phyloP scores from a whole-genome alignment of 2,329 filamentous ascomycete species.

The Pyrenochaeta sp. region DNA sequence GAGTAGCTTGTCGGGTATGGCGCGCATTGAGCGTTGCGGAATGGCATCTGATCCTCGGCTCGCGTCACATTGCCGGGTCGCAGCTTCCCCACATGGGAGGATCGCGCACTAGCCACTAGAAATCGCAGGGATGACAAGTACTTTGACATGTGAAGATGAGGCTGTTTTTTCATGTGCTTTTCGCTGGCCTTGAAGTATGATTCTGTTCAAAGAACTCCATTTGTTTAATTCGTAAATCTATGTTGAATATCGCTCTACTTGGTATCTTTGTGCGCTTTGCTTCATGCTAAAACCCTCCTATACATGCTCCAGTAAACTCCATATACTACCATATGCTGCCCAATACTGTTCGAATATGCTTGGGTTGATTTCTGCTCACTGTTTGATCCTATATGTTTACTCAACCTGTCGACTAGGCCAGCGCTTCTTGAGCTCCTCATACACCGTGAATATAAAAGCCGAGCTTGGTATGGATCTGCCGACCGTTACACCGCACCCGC shows the following conservation, averaged over 20 bases:
- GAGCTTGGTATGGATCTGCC: constrained; percentile 88
- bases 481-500: constrained; percentile 94
- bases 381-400: background rate
- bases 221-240: constrained; percentile 3
- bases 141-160: constrained; percentile 38
- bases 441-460: constrained; percentile 97
- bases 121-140: constrained; percentile 17
- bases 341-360: constrained; percentile 1
- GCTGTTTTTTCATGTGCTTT: constrained; percentile 24
- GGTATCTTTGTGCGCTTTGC: constrained; percentile 18
- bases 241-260: constrained; percentile 6
- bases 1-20: constrained; percentile 19
- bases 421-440: constrained; percentile 77
- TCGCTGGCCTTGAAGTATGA: constrained; percentile 1
- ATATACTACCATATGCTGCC: background rate
- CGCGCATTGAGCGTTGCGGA: constrained; percentile 24
- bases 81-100: constrained; percentile 40
- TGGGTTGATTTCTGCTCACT: background rate
- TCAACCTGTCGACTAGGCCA: constrained; percentile 37
- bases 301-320: constrained; percentile 17
- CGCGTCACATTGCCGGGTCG: constrained; percentile 42
- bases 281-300: constrained; percentile 12
- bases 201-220: background rate
- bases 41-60: constrained; percentile 45
- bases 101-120: constrained; percentile 27